phyloP scores from a whole-genome alignment of 2,329 filamentous ascomycete genomes.

The Cordyceps javanica region DNA sequence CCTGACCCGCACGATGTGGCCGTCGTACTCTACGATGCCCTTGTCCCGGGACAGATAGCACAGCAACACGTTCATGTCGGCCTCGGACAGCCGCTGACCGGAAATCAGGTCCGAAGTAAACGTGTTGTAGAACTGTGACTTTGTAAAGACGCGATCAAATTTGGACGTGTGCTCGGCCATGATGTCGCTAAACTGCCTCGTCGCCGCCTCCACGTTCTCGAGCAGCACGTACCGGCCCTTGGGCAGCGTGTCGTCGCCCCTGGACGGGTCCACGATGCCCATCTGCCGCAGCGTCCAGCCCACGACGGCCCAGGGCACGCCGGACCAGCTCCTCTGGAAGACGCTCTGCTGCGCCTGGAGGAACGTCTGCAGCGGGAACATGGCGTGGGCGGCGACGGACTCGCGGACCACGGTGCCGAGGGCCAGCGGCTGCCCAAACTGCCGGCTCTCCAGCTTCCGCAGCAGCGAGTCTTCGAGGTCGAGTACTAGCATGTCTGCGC shows the following conservation, averaged over 20 bases:
- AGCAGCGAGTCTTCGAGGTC: conserved; percentile 58
- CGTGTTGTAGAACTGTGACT: conserved; percentile 54
- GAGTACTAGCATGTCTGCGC: conserved; percentile 45
- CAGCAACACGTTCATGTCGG: conserved; percentile 65
- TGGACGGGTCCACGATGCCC: conserved; percentile 48
- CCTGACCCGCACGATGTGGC: conserved; percentile 69
- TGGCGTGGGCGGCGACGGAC: conserved; percentile 59
- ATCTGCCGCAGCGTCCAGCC: conserved; percentile 70
- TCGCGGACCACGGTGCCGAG: conserved; percentile 74
- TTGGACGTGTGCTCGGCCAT: conserved; percentile 38
- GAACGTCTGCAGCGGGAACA: conserved; percentile 69
- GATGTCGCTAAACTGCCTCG: conserved; percentile 45
- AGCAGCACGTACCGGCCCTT: conserved; percentile 61
- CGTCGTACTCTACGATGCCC: conserved; percentile 51
- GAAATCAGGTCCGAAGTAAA: conserved; percentile 49
- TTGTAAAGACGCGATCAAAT: conserved; percentile 63
- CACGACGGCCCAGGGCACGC: conserved; percentile 63
- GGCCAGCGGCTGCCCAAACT: conserved; percentile 76
- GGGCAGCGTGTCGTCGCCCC: conserved; percentile 49
- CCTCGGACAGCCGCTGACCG: conserved; percentile 47
- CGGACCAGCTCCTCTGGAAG: conserved; percentile 63
- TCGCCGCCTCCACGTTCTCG: conserved; percentile 54
- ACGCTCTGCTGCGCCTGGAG: conserved; percentile 60
- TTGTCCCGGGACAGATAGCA: conserved; percentile 65
- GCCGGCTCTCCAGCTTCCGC: conserved; percentile 64